Percentiles rank a stretch among this genome's conserved stretches.
phyloP scores from a whole-genome alignment of 1,284 basidiomycete genomes.

The Moniliella sp. region DNA sequence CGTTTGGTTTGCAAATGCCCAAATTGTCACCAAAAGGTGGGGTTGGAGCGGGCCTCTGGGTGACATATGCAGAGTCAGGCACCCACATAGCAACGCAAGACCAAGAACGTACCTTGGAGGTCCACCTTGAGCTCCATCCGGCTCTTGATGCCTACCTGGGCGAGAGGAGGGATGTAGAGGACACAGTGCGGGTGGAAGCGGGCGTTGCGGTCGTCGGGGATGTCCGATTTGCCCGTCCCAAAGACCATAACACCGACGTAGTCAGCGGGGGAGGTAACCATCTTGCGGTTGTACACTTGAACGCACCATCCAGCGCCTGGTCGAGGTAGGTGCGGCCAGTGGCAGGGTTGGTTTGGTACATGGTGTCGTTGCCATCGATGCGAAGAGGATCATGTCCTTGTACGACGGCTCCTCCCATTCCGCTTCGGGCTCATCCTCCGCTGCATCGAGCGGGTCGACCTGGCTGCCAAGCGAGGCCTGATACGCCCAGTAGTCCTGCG shows the following conservation, averaged over 20 bases:
- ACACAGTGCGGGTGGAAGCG: constrained; percentile 46
- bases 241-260: constrained; percentile 70
- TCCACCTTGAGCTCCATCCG: constrained; percentile 49
- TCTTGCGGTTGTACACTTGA: constrained; percentile 66
- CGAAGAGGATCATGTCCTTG: constrained; percentile 44
- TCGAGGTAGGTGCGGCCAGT: constrained; percentile 33
- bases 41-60: too few relatives aligned
- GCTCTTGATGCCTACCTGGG: constrained; percentile 54
- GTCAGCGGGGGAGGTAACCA: constrained; percentile 64
- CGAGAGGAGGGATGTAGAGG: constrained; percentile 54
- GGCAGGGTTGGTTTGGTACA: constrained; percentile 42
- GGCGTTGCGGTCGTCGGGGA: not conserved
- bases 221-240: constrained; percentile 51
- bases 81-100: too few relatives aligned
- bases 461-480: too few relatives aligned
- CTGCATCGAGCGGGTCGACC: too few relatives aligned
- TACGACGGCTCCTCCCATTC: not conserved
- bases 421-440: not conserved
- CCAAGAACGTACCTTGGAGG: too few relatives aligned
- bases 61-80: too few relatives aligned
- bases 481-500: too few relatives aligned
- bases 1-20: not conserved
- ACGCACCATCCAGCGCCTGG: constrained; percentile 54
- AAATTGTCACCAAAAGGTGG: too few relatives aligned
- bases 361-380: constrained; percentile 72